Conservation (phyloP, 2,329 filamentous ascomycete genomes). For the Aspergillus sp. region DNA sequence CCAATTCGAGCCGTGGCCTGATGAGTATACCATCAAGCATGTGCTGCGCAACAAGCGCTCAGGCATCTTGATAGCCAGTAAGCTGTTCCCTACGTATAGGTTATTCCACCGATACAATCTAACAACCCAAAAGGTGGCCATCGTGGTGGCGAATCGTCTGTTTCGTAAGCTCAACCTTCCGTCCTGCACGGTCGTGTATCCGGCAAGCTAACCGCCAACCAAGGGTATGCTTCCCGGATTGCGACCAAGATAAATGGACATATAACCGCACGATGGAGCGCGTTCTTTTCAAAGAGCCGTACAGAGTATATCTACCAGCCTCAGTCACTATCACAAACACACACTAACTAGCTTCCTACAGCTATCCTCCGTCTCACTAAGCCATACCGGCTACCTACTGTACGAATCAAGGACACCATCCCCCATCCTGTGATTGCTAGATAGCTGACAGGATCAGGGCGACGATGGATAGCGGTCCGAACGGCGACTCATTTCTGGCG, state of each 20-base stretch:
- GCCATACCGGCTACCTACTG: constrained; percentile 39
- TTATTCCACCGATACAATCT: constrained; percentile 8
- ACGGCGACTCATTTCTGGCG: constrained; percentile 36
- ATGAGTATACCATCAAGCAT: constrained; percentile 32
- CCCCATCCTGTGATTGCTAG: not conserved
- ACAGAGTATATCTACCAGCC: constrained; percentile 29
- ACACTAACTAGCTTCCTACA: constrained; percentile 16
- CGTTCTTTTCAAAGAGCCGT: constrained; percentile 34
- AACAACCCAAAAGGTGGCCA: constrained; percentile 28
- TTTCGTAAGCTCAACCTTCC: constrained; percentile 32
- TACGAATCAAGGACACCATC: constrained; percentile 18
- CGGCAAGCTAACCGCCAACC: constrained; percentile 4
- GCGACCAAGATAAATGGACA: constrained; percentile 33
- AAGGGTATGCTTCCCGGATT: constrained; percentile 38
- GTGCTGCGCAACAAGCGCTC: constrained; percentile 38
- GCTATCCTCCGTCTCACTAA: constrained; percentile 41
- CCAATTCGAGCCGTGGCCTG: constrained; percentile 32
- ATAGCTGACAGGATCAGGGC: constrained; percentile 30
- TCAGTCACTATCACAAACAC: not conserved
- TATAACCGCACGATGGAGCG: constrained; percentile 38
- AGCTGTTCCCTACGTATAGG: constrained; percentile 12
- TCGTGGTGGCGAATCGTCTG: constrained; percentile 31
- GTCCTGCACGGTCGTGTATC: not conserved
- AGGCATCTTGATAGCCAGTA: constrained; percentile 41
- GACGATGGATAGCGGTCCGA: constrained; percentile 39